A percentile compares a stretch with the other conserved stretches of the same genome.
Conservation (phyloP, 805 yeast genomes). For the Suhomyces faveliae region DNA sequence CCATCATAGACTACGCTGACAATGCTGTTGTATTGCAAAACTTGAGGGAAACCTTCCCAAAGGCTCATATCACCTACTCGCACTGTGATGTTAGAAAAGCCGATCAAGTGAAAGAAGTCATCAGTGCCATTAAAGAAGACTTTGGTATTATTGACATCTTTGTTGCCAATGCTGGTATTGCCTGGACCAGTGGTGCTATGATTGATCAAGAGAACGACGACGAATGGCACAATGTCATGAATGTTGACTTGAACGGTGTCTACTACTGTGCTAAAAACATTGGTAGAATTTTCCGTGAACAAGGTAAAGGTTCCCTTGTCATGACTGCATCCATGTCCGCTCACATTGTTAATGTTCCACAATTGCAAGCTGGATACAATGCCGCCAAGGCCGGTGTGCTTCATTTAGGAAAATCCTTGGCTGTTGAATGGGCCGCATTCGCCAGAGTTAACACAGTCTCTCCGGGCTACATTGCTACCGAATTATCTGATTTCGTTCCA, state of each 20-base stretch:
- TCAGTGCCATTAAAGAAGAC: constrained; percentile 28
- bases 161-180: constrained; percentile 48
- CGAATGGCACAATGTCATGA: constrained; percentile 71
- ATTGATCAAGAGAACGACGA: constrained; percentile 45
- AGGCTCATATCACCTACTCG: constrained; percentile 30
- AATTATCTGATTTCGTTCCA: constrained; percentile 45
- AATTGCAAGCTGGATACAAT: constrained; percentile 81
- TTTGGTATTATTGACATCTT: constrained; percentile 42
- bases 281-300: constrained; percentile 70
- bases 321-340: constrained; percentile 91
- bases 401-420: constrained; percentile 74
- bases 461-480: constrained; percentile 85
- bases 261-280: constrained; percentile 75
- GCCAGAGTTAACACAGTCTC: constrained; percentile 82
- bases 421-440: constrained; percentile 82
- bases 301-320: constrained; percentile 74
- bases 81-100: constrained; percentile 41
- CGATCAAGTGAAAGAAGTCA: constrained; percentile 35
- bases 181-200: constrained; percentile 45
- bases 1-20: constrained; percentile 39
- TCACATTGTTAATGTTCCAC: constrained; percentile 83
- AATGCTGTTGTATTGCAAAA: constrained; percentile 26
- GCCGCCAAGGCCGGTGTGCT: constrained; percentile 83
- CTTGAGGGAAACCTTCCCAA: constrained; percentile 30
- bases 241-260: constrained; percentile 76